phyloP scores from a whole-genome alignment of 805 yeast species.

The Crinitomyces ghanaensis region DNA sequence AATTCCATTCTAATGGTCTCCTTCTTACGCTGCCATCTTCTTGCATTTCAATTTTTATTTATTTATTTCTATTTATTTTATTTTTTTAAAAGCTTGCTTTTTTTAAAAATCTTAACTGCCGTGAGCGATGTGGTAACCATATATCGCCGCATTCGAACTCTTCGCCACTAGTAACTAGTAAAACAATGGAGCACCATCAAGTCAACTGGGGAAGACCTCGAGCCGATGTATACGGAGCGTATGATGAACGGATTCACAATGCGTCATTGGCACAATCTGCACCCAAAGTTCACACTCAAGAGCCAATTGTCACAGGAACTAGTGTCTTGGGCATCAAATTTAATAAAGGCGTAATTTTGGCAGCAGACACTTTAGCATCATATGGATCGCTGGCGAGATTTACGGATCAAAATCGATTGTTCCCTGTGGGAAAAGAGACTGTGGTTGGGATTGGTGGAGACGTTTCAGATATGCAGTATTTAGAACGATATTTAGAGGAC shows the following conservation, averaged over 20 bases:
- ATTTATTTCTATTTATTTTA: no score
- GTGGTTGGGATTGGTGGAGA: slow-evolving; percentile 94
- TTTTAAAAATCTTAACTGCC: no score
- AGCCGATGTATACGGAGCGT: slow-evolving; percentile 68
- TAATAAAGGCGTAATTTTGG: slow-evolving; percentile 80
- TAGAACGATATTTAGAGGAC: slow-evolving; percentile 64
- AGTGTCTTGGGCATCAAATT: slow-evolving; percentile 88
- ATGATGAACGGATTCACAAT: slow-evolving; percentile 39
- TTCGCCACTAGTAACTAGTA: no score
- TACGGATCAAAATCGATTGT: slow-evolving; percentile 71
- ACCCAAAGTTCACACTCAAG: slow-evolving; percentile 81
- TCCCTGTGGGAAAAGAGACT: slow-evolving; percentile 74
- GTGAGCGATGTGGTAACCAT: no score
- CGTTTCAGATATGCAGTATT: slow-evolving; percentile 81
- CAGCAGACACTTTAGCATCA: slow-evolving; percentile 74
- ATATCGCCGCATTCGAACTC: no score
- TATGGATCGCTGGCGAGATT: slow-evolving; percentile 90
- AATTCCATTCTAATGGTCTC: no score
- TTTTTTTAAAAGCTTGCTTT: no score
- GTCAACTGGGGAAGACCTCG: slow-evolving; percentile 92
- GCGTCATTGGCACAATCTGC: slow-evolving; percentile 44
- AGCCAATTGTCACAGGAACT: slow-evolving; percentile 93
- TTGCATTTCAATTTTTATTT: no score
- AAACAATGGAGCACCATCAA: slow-evolving; percentile 92
- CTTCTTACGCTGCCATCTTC: no score